These are phyloP conservation scores for Monosporozyma aquatica DNA, from an alignment of 805 yeast species.

Conservation along the genomic window DNA sequence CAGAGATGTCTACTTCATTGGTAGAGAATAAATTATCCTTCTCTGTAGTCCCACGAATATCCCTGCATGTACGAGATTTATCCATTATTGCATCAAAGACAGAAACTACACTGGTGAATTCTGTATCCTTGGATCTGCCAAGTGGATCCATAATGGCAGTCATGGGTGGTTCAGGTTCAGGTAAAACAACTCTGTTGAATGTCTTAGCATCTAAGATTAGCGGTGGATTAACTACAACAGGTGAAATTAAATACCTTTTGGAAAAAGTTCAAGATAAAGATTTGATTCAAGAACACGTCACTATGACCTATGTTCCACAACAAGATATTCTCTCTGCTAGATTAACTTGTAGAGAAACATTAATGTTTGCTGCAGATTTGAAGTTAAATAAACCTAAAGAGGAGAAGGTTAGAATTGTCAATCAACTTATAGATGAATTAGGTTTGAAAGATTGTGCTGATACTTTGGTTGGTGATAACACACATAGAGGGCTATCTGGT, in stretches of 20 bases:
- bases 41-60: slow-evolving; percentile 15
- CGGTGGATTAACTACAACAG: slow-evolving; percentile 35
- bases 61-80: slow-evolving; percentile 20
- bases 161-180: slow-evolving; percentile 83
- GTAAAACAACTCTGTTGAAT: slow-evolving; percentile 73
- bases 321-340: slow-evolving; percentile 66
- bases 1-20: slow-evolving; percentile 7
- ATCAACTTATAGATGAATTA: slow-evolving; percentile 51
- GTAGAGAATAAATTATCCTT: slow-evolving; percentile 22
- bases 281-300: slow-evolving; percentile 8
- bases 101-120: slow-evolving; percentile 35
- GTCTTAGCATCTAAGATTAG: slow-evolving; percentile 46
- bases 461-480: slow-evolving; percentile 48
- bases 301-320: slow-evolving; percentile 58
- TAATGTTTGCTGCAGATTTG: slow-evolving; percentile 61
- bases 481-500: slow-evolving; percentile 61
- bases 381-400: slow-evolving; percentile 41
- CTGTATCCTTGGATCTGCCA: slow-evolving; percentile 51
- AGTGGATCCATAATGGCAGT: slow-evolving; percentile 64
- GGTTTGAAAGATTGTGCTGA: slow-evolving; percentile 58
- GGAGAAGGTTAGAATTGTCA: slow-evolving; percentile 44
- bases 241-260: slow-evolving; percentile 31
- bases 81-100: slow-evolving; percentile 22
- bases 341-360: slow-evolving; percentile 62
- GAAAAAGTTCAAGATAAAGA: slow-evolving; percentile 7